Evolutionary conservation across 2,329 filamentous ascomycete genomes (phyloP).

Genomic region (Trichoderma sp.): DNA sequence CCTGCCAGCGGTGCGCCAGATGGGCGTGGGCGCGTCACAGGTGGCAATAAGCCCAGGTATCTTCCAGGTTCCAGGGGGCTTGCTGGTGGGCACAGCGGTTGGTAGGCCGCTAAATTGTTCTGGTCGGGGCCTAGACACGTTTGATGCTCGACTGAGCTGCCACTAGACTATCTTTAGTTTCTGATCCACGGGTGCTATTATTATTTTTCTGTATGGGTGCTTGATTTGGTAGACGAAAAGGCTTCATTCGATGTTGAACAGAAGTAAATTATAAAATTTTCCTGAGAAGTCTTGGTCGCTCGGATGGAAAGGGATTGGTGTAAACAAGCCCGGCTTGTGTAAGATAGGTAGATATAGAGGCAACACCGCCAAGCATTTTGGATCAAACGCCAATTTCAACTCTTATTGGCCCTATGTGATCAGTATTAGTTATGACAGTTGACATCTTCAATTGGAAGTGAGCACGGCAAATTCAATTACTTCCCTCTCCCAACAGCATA

Average conservation of each 20-base stretch:
- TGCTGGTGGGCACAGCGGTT: not conserved
- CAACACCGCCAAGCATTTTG: not conserved
- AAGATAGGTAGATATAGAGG: not conserved
- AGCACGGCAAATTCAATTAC: not conserved
- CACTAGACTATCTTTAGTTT: not conserved
- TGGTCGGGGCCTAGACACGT: not conserved
- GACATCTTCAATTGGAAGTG: not conserved
- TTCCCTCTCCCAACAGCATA: not conserved
- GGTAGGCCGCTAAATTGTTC: conserved; percentile 12
- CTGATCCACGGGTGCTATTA: not conserved
- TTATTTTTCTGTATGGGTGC: not conserved
- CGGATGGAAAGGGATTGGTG: not conserved
- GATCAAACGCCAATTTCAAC: not conserved
- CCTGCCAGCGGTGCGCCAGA: not conserved
- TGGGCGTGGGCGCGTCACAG: too few relatives aligned
- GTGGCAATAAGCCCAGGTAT: not conserved
- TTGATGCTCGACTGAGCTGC: not conserved
- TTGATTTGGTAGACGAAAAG: not conserved
- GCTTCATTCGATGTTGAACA: not conserved
- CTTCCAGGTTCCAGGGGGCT: not conserved
- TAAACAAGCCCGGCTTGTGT: not conserved
- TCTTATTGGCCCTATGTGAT: not conserved
- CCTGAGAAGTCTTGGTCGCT: not conserved
- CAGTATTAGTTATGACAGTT: not conserved
- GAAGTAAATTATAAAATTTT: not conserved